phyloP scores from a whole-genome alignment of 2,329 filamentous ascomycete species.

The Lachnellula arida region DNA sequence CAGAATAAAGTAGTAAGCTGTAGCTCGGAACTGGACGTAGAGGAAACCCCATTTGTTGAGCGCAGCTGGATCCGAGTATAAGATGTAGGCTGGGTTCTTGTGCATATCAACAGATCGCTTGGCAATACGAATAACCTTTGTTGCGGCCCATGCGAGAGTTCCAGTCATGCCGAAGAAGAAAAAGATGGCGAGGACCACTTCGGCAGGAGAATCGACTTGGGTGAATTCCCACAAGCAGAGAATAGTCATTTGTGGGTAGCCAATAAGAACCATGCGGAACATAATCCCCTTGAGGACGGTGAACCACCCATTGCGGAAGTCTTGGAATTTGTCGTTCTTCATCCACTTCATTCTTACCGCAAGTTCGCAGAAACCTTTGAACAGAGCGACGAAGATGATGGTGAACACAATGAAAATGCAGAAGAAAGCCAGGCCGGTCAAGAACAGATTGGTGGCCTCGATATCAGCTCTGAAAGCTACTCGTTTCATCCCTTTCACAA shows the following conservation, averaged over 20 bases:
- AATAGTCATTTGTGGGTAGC: constrained; percentile 85
- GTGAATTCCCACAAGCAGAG: constrained; percentile 94
- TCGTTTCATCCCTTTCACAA: constrained; percentile 79
- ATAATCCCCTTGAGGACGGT: constrained; percentile 91
- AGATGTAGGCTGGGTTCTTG: constrained; percentile 93
- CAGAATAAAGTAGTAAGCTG: constrained; percentile 91
- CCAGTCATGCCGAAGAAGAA: constrained; percentile 78
- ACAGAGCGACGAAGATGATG: constrained; percentile 65
- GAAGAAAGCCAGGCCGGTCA: constrained; percentile 88
- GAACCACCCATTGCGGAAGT: constrained; percentile 92
- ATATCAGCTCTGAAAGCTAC: constrained; percentile 83
- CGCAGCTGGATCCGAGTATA: constrained; percentile 90
- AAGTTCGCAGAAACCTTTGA: constrained; percentile 78
- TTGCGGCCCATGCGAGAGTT: constrained; percentile 79
- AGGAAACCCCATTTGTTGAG: constrained; percentile 98
- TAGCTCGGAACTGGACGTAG: constrained; percentile 94
- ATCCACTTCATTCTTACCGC: constrained; percentile 72
- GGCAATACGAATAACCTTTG: constrained; percentile 85
- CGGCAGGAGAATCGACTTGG: constrained; percentile 74
- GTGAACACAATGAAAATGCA: constrained; percentile 75
- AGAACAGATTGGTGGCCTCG: constrained; percentile 86
- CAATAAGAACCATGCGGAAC: constrained; percentile 84
- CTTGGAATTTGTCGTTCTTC: constrained; percentile 79
- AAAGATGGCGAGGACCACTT: constrained; percentile 82
- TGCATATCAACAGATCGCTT: constrained; percentile 86